Evolutionary conservation across 106 monocot genomes (phyloP), one percentile per base, ranked within the genome.

Genomic region (Chionographis japonica): DNA sequence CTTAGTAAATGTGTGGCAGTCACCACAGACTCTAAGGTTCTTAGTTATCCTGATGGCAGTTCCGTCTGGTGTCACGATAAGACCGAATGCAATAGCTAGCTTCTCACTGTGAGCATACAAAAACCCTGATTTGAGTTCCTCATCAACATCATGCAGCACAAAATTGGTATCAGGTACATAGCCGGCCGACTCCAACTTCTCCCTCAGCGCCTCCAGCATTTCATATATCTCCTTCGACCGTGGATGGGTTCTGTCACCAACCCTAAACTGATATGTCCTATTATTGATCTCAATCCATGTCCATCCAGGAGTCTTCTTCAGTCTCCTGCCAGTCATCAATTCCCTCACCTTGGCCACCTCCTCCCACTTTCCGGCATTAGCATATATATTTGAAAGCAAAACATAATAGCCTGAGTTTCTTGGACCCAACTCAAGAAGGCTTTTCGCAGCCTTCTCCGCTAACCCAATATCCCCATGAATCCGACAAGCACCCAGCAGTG

Each of bases 61-160:
- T 41, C 71, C 70, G 14, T 80, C 85, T 12, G 73, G 17, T 13
- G 85, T 77, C 0, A 74, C 77, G 62, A 85, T 41, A 38, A 81
- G 80, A 53, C 77, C 85, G 52, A 62, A 85, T 14, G 85, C 73
- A 27, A 80, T 81, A 3, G 85, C 85, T 37, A 85, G 39, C 58
- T 81, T 85, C 74, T 85, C 85, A 40, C 85, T 85, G 20, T 85
- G 85, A 40, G 68, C 42, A 49, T 77, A 85, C 11, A 85, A 36
- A 16, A 80, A 74, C 61, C 58, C 74, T 6, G 77, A 80, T 59
- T 85, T 85, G 4, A 80, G 59, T 58, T 85, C 85, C 53, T 85
- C 85, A 60, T 85, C 85, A n/a, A 85, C 66, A 58, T 85, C 85
- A 80, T 85, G 85, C 46, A 80, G 80, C 14, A 85, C 85, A 74